Conservation (phyloP, 1,284 basidiomycete species). For the Fomitopsis pinicola region DNA sequence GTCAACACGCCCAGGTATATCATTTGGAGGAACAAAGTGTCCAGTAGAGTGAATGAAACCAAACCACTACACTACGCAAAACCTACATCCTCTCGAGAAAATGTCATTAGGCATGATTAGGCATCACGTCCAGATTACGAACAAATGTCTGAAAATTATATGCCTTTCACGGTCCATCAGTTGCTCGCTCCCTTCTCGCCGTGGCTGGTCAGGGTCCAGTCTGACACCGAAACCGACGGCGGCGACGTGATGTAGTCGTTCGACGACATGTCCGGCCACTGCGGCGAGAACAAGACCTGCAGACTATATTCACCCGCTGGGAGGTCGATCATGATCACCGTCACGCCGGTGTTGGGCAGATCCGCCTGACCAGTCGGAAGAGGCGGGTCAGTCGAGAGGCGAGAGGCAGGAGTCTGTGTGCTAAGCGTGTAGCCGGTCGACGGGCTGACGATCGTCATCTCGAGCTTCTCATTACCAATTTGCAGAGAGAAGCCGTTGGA, state of each 20-base stretch:
- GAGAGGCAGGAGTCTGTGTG: slow-evolving; percentile 38
- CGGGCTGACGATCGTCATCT: slow-evolving; percentile 51
- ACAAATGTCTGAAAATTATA: background rate
- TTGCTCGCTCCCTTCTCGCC: slow-evolving; percentile 24
- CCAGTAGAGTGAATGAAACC: background rate
- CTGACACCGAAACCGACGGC: slow-evolving; percentile 55
- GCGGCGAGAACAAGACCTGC: slow-evolving; percentile 83
- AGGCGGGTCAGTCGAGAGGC: slow-evolving; percentile 59
- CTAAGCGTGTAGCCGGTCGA: slow-evolving; percentile 57
- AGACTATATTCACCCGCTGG: slow-evolving; percentile 68
- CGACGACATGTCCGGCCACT: slow-evolving; percentile 63
- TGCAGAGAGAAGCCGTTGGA: slow-evolving; percentile 56
- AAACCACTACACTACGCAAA: slow-evolving; percentile 1
- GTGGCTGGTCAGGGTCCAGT: slow-evolving; percentile 76
- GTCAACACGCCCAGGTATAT: background rate
- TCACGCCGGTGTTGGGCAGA: slow-evolving; percentile 76
- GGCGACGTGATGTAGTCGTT: slow-evolving; percentile 61
- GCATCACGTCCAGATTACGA: too few species aligned
- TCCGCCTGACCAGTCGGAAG: slow-evolving; percentile 55
- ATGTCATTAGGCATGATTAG: background rate
- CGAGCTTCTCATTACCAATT: slow-evolving; percentile 53
- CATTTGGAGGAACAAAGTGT: background rate
- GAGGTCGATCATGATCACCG: slow-evolving; percentile 75
- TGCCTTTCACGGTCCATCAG: slow-evolving; percentile 13
- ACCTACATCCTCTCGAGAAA: slow-evolving; percentile 6